Percentiles rank a stretch among this genome's conserved stretches.
Evolutionary conservation across 306 rosid species (phyloP).

Genomic region (Pachyrhizus erosus): DNA sequence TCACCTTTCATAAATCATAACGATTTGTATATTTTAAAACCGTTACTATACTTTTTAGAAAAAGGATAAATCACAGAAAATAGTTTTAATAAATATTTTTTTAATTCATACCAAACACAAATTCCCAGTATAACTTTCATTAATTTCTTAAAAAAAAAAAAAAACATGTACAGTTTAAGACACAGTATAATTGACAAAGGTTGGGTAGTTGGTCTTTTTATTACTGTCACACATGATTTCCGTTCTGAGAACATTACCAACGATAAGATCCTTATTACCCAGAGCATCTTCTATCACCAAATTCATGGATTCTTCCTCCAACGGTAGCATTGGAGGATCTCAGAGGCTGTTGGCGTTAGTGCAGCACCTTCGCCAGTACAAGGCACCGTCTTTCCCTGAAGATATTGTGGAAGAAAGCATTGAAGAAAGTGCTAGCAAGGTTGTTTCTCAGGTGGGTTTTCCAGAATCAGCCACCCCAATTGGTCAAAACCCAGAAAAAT

Average conservation of each 20-base stretch:
- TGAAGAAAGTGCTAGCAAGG: slow-evolving; percentile 71
- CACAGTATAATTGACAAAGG: background rate
- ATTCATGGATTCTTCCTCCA: slow-evolving; percentile 64
- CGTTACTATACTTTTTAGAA: background rate
- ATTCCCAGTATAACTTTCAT: too few species aligned
- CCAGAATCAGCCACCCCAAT: slow-evolving; percentile 75
- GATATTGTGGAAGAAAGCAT: slow-evolving; percentile 63
- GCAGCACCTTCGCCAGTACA: slow-evolving; percentile 88
- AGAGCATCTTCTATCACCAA: slow-evolving; percentile 41
- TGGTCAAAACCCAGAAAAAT: slow-evolving; percentile 52
- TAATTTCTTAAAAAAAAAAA: background rate
- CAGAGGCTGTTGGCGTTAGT: slow-evolving; percentile 65
- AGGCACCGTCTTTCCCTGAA: slow-evolving; percentile 62
- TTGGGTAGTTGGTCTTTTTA: background rate
- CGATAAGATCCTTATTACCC: slow-evolving; percentile 37
- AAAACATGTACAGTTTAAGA: background rate
- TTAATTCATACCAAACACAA: background rate
- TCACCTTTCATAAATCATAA: background rate
- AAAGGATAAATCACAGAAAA: background rate
- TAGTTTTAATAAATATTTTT: background rate
- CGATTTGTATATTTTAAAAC: too few species aligned
- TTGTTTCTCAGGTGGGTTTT: slow-evolving; percentile 84
- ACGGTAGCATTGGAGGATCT: slow-evolving; percentile 41
- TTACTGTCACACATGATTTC: slow-evolving; percentile 56
- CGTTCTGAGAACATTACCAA: slow-evolving; percentile 54